Percentiles rank a stretch among this genome's conserved stretches.
Conservation (phyloP, 1,284 basidiomycete genomes). For the Cyathus olla region DNA sequence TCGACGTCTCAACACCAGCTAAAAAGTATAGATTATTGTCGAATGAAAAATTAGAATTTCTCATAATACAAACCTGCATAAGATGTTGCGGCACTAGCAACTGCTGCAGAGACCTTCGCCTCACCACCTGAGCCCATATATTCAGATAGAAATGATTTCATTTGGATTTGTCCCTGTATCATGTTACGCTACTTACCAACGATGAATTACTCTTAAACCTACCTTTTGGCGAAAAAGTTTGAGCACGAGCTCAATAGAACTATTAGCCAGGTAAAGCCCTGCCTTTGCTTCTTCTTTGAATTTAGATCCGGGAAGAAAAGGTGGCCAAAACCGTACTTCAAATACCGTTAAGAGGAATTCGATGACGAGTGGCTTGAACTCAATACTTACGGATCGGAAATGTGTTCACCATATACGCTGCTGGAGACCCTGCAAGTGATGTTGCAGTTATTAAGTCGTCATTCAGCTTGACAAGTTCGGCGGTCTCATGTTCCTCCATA, state of each 20-base stretch:
- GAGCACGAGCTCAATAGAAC: neutral
- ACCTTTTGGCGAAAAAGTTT: neutral
- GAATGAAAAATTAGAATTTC: neutral
- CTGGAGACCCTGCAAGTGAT: neutral
- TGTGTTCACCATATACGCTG: neutral
- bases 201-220: too few relatives aligned
- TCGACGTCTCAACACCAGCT: neutral
- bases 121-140: too few relatives aligned
- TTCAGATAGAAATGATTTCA: too few relatives aligned
- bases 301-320: neutral
- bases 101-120: too few relatives aligned
- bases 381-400: neutral
- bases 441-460: neutral
- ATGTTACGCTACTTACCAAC: too few relatives aligned
- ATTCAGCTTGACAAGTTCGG: neutral
- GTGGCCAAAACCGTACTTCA: neutral
- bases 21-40: neutral
- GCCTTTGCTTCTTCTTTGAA: neutral
- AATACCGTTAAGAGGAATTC: neutral
- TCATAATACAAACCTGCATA: too few relatives aligned
- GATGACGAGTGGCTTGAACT: neutral
- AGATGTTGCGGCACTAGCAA: too few relatives aligned
- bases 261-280: neutral
- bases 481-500: neutral
- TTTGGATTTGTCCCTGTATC: too few relatives aligned